Evolutionary conservation across 257 asterid genomes (phyloP).

Genomic region (Plectranthus barbatus): DNA sequence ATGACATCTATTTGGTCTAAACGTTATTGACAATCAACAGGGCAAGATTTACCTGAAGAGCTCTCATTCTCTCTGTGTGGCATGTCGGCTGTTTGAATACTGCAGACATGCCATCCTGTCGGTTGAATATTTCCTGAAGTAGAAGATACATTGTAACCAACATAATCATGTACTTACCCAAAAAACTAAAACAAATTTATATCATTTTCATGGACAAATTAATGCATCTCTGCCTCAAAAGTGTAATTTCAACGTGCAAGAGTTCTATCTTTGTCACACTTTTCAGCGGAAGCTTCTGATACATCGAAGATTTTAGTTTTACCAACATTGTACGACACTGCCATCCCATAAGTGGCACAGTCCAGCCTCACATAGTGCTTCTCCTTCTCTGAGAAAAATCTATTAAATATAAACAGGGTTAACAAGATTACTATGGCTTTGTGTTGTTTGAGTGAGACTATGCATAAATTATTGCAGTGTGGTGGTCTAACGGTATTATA

Average conservation of each 20-base stretch:
- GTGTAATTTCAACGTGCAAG: conserved; percentile 1
- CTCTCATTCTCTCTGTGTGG: conserved; percentile 43
- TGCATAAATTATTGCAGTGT: not conserved
- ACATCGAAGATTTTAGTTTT: not conserved
- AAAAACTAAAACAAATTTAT: not conserved
- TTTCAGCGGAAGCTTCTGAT: not conserved
- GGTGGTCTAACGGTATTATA: not conserved
- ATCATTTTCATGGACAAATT: not conserved
- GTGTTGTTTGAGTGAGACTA: not conserved
- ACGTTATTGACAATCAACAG: conserved; percentile 2
- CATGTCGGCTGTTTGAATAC: conserved; percentile 56
- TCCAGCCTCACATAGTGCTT: not conserved
- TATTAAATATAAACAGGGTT: not conserved
- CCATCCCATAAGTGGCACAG: not conserved
- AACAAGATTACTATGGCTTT: not conserved
- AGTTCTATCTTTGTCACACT: not conserved
- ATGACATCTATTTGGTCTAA: not conserved
- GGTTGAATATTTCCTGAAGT: conserved; percentile 43
- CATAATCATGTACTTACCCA: not conserved
- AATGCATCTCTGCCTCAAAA: not conserved
- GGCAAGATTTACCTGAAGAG: conserved; percentile 55
- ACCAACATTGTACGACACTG: not conserved
- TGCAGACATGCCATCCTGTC: conserved; percentile 52
- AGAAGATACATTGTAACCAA: not conserved
- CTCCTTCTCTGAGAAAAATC: not conserved